These are phyloP conservation scores for Cucumis cinereus DNA, from an alignment of 306 rosid genomes.

Conservation along the genomic window DNA sequence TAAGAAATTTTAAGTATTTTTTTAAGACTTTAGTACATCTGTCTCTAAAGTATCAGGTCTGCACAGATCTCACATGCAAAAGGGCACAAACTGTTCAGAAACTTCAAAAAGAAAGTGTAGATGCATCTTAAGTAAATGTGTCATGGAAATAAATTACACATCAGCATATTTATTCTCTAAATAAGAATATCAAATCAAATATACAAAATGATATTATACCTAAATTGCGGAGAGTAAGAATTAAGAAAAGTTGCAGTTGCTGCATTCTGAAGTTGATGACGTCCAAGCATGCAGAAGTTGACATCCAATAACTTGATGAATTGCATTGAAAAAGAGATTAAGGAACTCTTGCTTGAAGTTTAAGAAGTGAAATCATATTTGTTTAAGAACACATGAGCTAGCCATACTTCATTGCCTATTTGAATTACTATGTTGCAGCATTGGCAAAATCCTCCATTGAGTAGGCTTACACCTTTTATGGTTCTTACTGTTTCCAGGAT, in stretches of 20 bases:
- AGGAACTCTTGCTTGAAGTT: neutral
- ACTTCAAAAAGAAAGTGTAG: neutral
- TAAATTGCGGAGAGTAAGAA: constrained; percentile 49
- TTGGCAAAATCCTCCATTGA: constrained; percentile 44
- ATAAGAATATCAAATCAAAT: neutral
- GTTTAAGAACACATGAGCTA: constrained; percentile 20
- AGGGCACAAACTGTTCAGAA: neutral
- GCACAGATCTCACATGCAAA: neutral
- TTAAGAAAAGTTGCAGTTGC: constrained; percentile 65
- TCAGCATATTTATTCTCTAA: neutral
- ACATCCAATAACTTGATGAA: constrained; percentile 47
- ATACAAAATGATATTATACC: constrained; percentile 21
- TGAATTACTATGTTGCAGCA: constrained; percentile 53
- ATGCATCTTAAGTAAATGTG: neutral
- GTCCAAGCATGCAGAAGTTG: constrained; percentile 70
- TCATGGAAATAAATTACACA: neutral
- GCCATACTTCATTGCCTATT: constrained; percentile 28
- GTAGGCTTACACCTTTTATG: constrained; percentile 35
- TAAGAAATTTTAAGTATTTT: neutral
- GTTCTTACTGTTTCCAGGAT: constrained; percentile 34
- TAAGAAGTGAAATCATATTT: neutral
- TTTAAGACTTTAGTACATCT: neutral
- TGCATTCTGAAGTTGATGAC: constrained; percentile 84
- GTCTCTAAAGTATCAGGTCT: neutral
- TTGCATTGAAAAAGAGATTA: constrained; percentile 23